A percentile compares a stretch with the other conserved stretches of the same genome.
These are phyloP conservation scores for Esteya vermicola DNA, from an alignment of 2,329 filamentous ascomycete species.

Conservation along the genomic window DNA sequence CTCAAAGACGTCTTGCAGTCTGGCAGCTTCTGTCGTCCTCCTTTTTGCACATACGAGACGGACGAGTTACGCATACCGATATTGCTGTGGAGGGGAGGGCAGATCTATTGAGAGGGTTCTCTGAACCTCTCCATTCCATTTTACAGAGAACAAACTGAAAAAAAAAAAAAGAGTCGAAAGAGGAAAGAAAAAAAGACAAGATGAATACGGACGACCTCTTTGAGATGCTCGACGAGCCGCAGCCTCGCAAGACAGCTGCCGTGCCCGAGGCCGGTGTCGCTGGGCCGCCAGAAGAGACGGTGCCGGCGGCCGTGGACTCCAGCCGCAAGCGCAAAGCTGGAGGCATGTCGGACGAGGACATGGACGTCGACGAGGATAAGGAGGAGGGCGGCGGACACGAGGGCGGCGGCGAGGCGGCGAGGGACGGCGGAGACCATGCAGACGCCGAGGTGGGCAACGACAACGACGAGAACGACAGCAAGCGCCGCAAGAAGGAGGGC, in stretches of 20 bases:
- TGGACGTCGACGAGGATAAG: constrained; percentile 6
- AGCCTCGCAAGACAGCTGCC: constrained; percentile 29
- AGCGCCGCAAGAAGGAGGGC: constrained; percentile 26
- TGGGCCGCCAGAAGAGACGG: too few relatives aligned
- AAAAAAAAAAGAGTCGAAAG: background rate
- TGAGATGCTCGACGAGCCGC: constrained; percentile 62
- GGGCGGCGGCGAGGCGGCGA: constrained; percentile 21
- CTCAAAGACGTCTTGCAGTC: constrained; percentile 1
- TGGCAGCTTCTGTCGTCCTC: background rate
- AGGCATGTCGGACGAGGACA: constrained; percentile 28
- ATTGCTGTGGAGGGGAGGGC: too few relatives aligned
- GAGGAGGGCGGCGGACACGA: constrained; percentile 19
- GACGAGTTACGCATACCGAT: too few relatives aligned
- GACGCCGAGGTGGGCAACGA: constrained; percentile 13
- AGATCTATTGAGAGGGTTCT: too few relatives aligned
- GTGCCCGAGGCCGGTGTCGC: constrained; percentile 19
- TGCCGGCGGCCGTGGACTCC: background rate
- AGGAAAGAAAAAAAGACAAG: too few relatives aligned
- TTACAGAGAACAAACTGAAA: too few relatives aligned
- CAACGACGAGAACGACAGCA: constrained; percentile 33
- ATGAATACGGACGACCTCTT: constrained; percentile 62
- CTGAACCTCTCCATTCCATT: too few relatives aligned
- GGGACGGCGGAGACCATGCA: constrained; percentile 13
- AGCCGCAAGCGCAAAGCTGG: constrained; percentile 69
- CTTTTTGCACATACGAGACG: background rate